A percentile compares a stretch with the other conserved stretches of the same genome.
These are phyloP conservation scores for Starmerella riodocensis DNA, from an alignment of 805 yeast species.

Conservation along the genomic window DNA sequence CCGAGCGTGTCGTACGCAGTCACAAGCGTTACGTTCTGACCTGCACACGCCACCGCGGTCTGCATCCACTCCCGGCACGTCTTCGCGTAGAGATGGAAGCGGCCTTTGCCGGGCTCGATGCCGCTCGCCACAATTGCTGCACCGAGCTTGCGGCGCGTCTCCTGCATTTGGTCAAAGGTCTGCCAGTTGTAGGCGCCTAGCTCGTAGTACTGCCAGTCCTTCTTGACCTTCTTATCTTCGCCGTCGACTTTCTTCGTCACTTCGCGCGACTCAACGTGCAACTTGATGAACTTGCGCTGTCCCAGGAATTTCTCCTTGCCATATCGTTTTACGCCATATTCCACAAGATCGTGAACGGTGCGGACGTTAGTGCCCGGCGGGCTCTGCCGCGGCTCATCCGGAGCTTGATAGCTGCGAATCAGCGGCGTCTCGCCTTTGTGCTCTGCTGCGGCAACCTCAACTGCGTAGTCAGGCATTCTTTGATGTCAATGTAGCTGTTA, in stretches of 20 bases:
- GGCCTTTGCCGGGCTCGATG: constrained; percentile 47
- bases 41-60: constrained; percentile 60
- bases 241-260: constrained; percentile 72
- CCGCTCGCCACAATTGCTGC: constrained; percentile 70
- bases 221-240: constrained; percentile 53
- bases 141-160: constrained; percentile 43
- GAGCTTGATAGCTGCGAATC: constrained; percentile 26
- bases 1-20: constrained; percentile 57
- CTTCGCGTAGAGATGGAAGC: constrained; percentile 71
- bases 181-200: constrained; percentile 56
- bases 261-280: constrained; percentile 62
- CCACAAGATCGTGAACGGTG: constrained; percentile 56
- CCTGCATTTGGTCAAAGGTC: constrained; percentile 44
- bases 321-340: constrained; percentile 47
- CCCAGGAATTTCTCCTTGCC: constrained; percentile 51
- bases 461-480: constrained; percentile 20
- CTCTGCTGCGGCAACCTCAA: constrained; percentile 26
- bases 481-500: too few species aligned
- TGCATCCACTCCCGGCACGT: constrained; percentile 90
- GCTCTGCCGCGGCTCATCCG: constrained; percentile 34
- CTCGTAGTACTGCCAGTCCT: constrained; percentile 81
- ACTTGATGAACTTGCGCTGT: constrained; percentile 61
- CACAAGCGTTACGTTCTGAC: constrained; percentile 74
- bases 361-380: constrained; percentile 44
- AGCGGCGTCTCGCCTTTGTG: constrained; percentile 28